Conservation (phyloP, 495 filamentous ascomycete genomes). For the Bombardia bombarda region DNA sequence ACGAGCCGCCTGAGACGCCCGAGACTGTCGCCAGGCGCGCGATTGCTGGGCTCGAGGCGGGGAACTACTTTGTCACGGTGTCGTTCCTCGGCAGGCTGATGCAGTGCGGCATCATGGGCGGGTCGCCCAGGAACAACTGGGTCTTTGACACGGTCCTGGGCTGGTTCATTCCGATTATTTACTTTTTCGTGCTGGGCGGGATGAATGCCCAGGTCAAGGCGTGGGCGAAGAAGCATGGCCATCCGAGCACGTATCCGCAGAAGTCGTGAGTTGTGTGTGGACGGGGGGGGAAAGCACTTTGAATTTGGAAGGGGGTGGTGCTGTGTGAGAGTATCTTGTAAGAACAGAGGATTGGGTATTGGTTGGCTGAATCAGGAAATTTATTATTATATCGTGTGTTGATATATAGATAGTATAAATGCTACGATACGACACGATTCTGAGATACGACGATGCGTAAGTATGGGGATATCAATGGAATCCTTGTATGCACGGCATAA, state of each 20-base stretch:
- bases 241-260: slow-evolving; percentile 31
- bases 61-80: slow-evolving; percentile 69
- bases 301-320: too few relatives aligned
- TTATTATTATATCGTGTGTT: too few relatives aligned
- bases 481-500: too few relatives aligned
- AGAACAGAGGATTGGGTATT: too few relatives aligned
- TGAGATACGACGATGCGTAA: too few relatives aligned
- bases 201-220: slow-evolving; percentile 52
- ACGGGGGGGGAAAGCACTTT: too few relatives aligned
- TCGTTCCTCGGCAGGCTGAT: slow-evolving; percentile 61
- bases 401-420: too few relatives aligned
- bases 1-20: slow-evolving; percentile 69
- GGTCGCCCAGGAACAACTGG: slow-evolving; percentile 49
- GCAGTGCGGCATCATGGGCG: slow-evolving; percentile 52
- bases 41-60: slow-evolving; percentile 69
- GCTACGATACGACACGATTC: too few relatives aligned
- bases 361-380: too few relatives aligned
- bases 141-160: slow-evolving; percentile 53
- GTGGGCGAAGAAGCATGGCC: slow-evolving; percentile 52
- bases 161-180: slow-evolving; percentile 48
- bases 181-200: slow-evolving; percentile 51
- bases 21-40: slow-evolving; percentile 64
- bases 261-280: slow-evolving; percentile 14
- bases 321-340: too few relatives aligned
- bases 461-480: too few relatives aligned